Percentiles rank a stretch among this genome's conserved stretches.
phyloP scores from a whole-genome alignment of 78 protist genomes.

The Dictyostelium capitatum region DNA sequence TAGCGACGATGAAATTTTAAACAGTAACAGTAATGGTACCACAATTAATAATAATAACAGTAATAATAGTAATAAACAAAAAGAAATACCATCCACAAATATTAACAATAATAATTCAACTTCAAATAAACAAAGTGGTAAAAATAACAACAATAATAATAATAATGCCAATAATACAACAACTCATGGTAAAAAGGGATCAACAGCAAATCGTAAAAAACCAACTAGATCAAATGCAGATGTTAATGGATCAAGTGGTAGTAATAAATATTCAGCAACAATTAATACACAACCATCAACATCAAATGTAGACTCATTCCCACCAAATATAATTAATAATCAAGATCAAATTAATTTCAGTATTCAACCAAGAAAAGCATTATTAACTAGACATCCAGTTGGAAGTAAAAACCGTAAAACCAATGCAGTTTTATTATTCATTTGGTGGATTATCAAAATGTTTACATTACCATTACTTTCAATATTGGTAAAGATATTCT shows the following conservation, averaged over 20 bases:
- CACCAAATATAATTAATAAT: background rate
- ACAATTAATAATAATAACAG: background rate
- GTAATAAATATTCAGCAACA: background rate
- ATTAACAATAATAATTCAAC: background rate
- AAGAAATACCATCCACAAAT: background rate
- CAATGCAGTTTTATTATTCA: constrained; percentile 24
- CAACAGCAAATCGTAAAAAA: constrained; percentile 9
- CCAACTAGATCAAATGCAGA: background rate
- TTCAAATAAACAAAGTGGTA: background rate
- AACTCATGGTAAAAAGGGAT: background rate
- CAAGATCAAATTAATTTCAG: constrained; percentile 48
- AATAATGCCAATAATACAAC: background rate
- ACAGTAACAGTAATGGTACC: background rate
- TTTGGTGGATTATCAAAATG: constrained; percentile 77
- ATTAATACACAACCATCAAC: background rate
- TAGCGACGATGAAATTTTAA: background rate
- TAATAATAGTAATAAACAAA: background rate
- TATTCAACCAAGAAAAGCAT: constrained; percentile 73
- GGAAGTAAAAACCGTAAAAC: constrained; percentile 22
- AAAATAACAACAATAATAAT: background rate
- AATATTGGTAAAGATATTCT: constrained; percentile 61
- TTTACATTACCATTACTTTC: constrained; percentile 55
- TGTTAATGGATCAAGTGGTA: background rate
- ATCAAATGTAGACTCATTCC: background rate
- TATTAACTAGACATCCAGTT: constrained; percentile 76